Percentiles rank a stretch among this genome's conserved stretches.
These are phyloP conservation scores for Oryza punctata DNA, from an alignment of 176 grass and related monocot genomes.

Conservation along the genomic window DNA sequence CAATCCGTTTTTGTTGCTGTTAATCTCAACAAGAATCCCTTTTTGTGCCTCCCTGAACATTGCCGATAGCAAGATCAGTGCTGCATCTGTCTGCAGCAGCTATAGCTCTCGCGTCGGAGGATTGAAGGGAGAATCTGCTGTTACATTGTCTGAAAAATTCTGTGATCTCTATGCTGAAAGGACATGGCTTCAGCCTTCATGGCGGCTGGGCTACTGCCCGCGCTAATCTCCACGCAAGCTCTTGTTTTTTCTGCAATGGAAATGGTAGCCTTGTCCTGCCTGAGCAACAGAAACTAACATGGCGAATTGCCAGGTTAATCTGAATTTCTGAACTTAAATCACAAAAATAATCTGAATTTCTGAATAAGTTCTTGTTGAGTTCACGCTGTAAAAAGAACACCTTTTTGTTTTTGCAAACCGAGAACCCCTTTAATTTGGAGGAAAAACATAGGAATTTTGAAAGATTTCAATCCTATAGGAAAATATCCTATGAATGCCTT, in stretches of 20 bases:
- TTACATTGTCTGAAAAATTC: not conserved
- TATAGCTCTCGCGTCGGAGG: not conserved
- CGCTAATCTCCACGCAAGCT: not conserved
- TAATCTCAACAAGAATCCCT: not conserved
- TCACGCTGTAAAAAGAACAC: not conserved
- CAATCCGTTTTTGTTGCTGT: not conserved
- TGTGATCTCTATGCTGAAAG: not conserved
- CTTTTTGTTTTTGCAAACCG: too few relatives aligned
- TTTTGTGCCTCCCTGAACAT: not conserved
- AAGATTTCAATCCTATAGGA: too few relatives aligned
- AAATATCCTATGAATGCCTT: too few relatives aligned
- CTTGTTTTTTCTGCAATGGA: not conserved
- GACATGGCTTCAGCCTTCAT: not conserved
- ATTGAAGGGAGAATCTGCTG: not conserved
- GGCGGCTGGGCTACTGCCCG: not conserved
- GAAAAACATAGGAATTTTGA: too few relatives aligned
- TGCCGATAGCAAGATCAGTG: not conserved
- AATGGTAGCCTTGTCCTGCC: too few relatives aligned
- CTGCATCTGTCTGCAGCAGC: not conserved
- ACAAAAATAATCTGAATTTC: not conserved
- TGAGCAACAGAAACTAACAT: not conserved
- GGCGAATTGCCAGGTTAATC: not conserved
- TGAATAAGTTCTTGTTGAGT: not conserved
- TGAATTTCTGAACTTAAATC: not conserved
- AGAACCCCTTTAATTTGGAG: too few relatives aligned